Percentiles rank a stretch among this genome's conserved stretches.
Evolutionary conservation across 1,139 yeast genomes (phyloP).

Genomic region (Candida anutae): DNA sequence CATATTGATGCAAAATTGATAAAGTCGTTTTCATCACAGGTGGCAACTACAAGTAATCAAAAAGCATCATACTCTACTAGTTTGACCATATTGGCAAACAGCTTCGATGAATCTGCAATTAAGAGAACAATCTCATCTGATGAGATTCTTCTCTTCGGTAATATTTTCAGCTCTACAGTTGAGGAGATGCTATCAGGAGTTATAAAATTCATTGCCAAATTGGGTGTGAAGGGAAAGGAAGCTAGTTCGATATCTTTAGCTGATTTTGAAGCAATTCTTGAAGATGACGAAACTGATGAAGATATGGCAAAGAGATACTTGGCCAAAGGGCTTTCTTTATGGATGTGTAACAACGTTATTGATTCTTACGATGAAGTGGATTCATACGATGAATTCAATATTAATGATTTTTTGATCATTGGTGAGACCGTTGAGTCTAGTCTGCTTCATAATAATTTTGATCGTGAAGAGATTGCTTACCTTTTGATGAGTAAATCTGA

Average conservation of each 20-base stretch:
- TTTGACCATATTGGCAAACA: slow-evolving; percentile 12
- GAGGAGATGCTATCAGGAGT: slow-evolving; percentile 5
- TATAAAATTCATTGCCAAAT: background rate
- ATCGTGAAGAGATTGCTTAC: slow-evolving; percentile 12
- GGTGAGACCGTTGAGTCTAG: too few species aligned
- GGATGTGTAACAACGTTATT: slow-evolving; percentile 23
- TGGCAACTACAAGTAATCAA: background rate
- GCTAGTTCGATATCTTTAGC: background rate
- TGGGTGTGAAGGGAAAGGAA: background rate
- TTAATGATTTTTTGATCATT: slow-evolving; percentile 18
- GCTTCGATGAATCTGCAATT: slow-evolving; percentile 4
- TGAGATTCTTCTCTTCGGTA: slow-evolving; percentile 3
- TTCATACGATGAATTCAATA: slow-evolving; percentile 2
- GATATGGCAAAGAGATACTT: background rate
- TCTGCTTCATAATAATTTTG: too few species aligned
- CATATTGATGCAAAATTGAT: slow-evolving; percentile 28
- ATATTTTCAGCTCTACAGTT: slow-evolving; percentile 4
- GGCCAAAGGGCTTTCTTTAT: slow-evolving; percentile 12
- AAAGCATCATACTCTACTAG: slow-evolving; percentile 10
- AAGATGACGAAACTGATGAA: background rate
- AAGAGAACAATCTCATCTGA: background rate
- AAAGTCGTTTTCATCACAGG: slow-evolving; percentile 6
- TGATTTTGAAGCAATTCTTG: slow-evolving; percentile 5
- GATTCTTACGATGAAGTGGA: background rate
- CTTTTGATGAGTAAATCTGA: slow-evolving; percentile 20